Evolutionary conservation across 2,329 filamentous ascomycete species (phyloP).

Genomic region (Diaporthe sp.): DNA sequence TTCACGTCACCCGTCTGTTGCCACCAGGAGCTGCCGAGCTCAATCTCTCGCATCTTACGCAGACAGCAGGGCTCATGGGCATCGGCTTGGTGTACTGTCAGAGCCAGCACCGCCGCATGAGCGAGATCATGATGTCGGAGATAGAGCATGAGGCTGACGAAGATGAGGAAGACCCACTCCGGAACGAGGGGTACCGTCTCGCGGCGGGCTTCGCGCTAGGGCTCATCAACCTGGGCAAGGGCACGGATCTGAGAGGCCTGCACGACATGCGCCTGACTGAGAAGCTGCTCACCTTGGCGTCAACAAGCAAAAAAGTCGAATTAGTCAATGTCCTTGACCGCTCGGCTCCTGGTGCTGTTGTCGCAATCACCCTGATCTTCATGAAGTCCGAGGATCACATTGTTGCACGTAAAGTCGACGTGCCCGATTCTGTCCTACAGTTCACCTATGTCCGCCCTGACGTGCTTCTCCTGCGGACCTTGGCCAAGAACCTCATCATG

Average conservation of each 20-base stretch:
- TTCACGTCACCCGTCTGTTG: slow-evolving; percentile 95
- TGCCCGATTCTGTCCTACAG: slow-evolving; percentile 89
- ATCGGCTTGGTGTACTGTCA: slow-evolving; percentile 95
- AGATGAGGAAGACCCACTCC: slow-evolving; percentile 86
- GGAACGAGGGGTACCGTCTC: slow-evolving; percentile 95
- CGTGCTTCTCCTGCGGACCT: slow-evolving; percentile 87
- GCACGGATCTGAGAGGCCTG: slow-evolving; percentile 86
- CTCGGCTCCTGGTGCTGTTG: slow-evolving; percentile 91
- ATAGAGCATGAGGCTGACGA: slow-evolving; percentile 88
- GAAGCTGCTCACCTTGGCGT: slow-evolving; percentile 85
- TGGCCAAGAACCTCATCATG: slow-evolving; percentile 91
- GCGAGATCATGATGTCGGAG: slow-evolving; percentile 98
- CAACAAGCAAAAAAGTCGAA: slow-evolving; percentile 90
- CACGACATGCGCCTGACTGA: slow-evolving; percentile 96
- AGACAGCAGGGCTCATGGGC: slow-evolving; percentile 97
- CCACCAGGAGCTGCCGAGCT: slow-evolving; percentile 93
- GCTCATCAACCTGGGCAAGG: slow-evolving; percentile 94
- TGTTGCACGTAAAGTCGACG: slow-evolving; percentile 90
- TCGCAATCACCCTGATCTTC: slow-evolving; percentile 91
- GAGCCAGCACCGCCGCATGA: slow-evolving; percentile 98
- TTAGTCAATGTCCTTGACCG: slow-evolving; percentile 94
- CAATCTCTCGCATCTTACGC: slow-evolving; percentile 91
- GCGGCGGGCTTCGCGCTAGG: slow-evolving; percentile 94
- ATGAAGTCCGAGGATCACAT: slow-evolving; percentile 95
- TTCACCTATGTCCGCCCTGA: slow-evolving; percentile 97